Base-by-base conservation (phyloP, 306 rosid genomes). In the Leucaena leucocephala region DNA sequence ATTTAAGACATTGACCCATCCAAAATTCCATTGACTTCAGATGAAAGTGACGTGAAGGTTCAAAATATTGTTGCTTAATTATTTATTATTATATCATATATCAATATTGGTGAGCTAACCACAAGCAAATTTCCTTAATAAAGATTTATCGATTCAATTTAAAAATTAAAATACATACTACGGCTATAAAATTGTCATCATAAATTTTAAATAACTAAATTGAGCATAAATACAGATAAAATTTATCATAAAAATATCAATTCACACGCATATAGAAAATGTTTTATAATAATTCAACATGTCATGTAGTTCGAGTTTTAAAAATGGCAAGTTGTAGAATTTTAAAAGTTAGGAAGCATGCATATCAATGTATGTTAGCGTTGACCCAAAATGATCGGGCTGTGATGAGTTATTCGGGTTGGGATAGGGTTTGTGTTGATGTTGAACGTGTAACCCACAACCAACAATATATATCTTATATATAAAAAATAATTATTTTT, bases 361-460 rank as follows among this genome's bases (percentile, higher is more conserved):
- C 8, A 22, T 12, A 52, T 48, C 27, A 27, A 50, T n/a, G 7
- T 54, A 17, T 54, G 27, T 19, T 55, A 17, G 16, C 16, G 39
- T 59, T 59, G 66, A 59, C 66, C 66, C 66, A 27, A 27, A 22
- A 59, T 4, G 66, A 59, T 27, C 17, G 66, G 38, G 38, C 39
- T 22, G 17, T 11, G 66, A 27, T 12, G 15, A 7, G 48, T 44
- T 44, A 8, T 27, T 27, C 27, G 27, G 27, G 21, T 38, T 3
- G 11, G 33, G 64, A 21, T 58, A 59, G 66, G 16, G 66, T 27
- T 27, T 11, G 39, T 33, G 39, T 4, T 58, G 36, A 11, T 27
- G 39, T 59, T 27, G 17, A 59, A 59, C 39, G 66, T 59, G 38
- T 59, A 59, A 59, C 39, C 38, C 66, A 59, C 66, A 59, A 59